A percentile compares a stretch with the other conserved stretches of the same genome.
Evolutionary conservation across 148 eudicot genomes (phyloP).

Genomic region (Tetragonia tetragonoides): DNA sequence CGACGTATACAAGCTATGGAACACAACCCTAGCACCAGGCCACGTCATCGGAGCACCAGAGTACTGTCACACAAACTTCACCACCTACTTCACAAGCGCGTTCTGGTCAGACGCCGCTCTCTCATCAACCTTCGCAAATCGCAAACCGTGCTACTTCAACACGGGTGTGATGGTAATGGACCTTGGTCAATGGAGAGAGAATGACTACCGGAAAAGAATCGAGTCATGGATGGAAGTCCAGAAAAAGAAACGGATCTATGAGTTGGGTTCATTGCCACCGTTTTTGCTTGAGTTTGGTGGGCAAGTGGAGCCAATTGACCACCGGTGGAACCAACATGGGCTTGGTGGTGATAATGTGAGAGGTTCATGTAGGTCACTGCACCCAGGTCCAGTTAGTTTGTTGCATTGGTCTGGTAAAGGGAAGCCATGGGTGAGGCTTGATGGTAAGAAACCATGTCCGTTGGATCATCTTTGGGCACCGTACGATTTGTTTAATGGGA

Average conservation of each 20-base stretch:
- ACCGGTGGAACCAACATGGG: constrained; percentile 84
- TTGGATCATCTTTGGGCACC: constrained; percentile 83
- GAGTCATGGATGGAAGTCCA: constrained; percentile 85
- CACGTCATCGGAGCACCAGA: constrained; percentile 69
- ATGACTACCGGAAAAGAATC: constrained; percentile 43
- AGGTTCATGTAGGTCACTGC: constrained; percentile 65
- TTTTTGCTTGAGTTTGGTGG: constrained; percentile 69
- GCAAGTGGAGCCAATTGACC: constrained; percentile 53
- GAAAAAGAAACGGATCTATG: constrained; percentile 63
- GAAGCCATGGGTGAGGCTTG: constrained; percentile 80
- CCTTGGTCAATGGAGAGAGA: constrained; percentile 46
- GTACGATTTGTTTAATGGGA: constrained; percentile 56
- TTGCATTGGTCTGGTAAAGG: constrained; percentile 88
- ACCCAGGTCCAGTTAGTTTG: constrained; percentile 82
- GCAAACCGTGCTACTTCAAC: constrained; percentile 65
- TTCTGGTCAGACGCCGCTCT: constrained; percentile 71
- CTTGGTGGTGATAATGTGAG: constrained; percentile 75
- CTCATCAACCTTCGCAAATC: constrained; percentile 30
- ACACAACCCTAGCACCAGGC: constrained; percentile 17
- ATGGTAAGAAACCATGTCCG: constrained; percentile 57
- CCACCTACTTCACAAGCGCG: constrained; percentile 47
- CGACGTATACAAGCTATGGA: constrained; percentile 70
- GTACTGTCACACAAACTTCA: constrained; percentile 78
- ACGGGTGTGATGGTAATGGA: constrained; percentile 94
- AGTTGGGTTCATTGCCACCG: constrained; percentile 72